Evolutionary conservation across 345 rosid genomes (phyloP), one percentile per base, ranked within the genome.

Genomic region (Gossypioides kirkii): DNA sequence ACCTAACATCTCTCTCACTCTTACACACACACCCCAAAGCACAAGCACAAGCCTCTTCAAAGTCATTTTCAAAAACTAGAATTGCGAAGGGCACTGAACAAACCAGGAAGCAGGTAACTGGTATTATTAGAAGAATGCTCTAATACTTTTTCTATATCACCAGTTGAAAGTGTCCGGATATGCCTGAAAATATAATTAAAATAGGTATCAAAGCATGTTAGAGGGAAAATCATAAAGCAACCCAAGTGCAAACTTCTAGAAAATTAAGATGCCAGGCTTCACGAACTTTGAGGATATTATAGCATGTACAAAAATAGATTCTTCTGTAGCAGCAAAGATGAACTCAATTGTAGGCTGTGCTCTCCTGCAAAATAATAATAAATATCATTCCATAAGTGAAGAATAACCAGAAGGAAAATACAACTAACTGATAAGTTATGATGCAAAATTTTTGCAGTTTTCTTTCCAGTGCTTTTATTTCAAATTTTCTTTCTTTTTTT

Each of bases 261-360:
- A 70, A 61, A 63, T 4, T 11, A 42, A 75, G 73, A 47, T 58
- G 62, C 70, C 66, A 60, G 69, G 62, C 61, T 84, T 76, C 77
- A 88, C 98, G 52, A 62, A 91, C 99, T 93, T 95, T 83, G 99
- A 94, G 46, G 96, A 89, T 74, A 93, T 81, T 75, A 91, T 78
- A 68, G 82, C 96, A 84, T 93, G 99, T 71, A 90, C 93, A 83
- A 87, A 91, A 74, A 95, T 85, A 11, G 98, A 90, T 83, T 95
- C 99, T 78, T 90, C 93, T 17, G 96, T 88, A 43, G 99, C 98
- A 83, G 99, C 86, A 87, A 95, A 95, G 75, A 92, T 79, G 83
- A 95, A 91, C 83, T 95, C 99, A 74, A 90, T 79, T 7, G 90
- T 86, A 58, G 91, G 97, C 61, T 83, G 96, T 63, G 97, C 97